phyloP scores from a whole-genome alignment of 2,329 filamentous ascomycete species.

The Colletotrichum filicis region DNA sequence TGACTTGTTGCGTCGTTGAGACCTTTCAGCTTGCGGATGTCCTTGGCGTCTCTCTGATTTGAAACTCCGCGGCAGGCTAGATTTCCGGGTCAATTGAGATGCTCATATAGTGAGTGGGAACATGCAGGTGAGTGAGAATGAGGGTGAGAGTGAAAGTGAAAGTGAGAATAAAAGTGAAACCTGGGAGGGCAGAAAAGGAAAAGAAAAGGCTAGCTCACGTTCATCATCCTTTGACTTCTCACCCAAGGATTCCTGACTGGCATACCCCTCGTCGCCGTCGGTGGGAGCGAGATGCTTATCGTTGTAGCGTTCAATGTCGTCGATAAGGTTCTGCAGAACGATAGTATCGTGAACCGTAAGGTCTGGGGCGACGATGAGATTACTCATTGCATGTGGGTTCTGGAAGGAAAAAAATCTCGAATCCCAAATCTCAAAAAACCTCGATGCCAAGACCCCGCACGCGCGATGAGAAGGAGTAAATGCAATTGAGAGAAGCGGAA shows the following conservation, averaged over 20 bases:
- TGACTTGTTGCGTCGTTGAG: constrained; percentile 53
- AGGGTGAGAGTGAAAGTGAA: background rate
- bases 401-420: background rate
- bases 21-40: constrained; percentile 49
- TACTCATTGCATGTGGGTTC: constrained; percentile 1
- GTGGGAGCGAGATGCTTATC: background rate
- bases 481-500: background rate
- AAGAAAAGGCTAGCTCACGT: background rate
- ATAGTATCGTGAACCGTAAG: constrained; percentile 13
- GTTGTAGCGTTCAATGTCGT: constrained; percentile 11
- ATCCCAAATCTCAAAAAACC: background rate
- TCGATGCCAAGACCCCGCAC: background rate
- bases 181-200: background rate
- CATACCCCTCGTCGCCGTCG: constrained; percentile 11
- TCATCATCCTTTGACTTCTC: constrained; percentile 7
- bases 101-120: background rate
- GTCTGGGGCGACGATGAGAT: constrained; percentile 3
- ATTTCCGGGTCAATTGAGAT: background rate
- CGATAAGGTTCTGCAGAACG: constrained; percentile 12
- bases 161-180: background rate
- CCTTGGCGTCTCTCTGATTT: constrained; percentile 5
- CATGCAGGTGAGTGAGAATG: background rate
- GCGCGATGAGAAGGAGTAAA: background rate
- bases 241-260: constrained; percentile 3
- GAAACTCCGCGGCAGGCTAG: constrained; percentile 7